Base-by-base conservation (phyloP, 192 early-diverging fungal genomes). In the Backusella circina region DNA sequence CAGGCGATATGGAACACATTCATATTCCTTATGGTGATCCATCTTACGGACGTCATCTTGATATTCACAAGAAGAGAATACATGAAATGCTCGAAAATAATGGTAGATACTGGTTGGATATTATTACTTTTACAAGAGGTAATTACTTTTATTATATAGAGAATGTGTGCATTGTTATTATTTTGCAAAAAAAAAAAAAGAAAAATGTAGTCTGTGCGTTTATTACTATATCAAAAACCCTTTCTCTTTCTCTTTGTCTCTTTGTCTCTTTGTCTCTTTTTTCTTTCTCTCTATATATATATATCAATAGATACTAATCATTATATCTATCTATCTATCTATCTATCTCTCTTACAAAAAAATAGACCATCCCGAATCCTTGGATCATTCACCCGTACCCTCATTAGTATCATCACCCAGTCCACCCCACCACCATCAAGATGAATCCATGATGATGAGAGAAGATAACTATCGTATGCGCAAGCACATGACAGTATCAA, bases 1-100 rank as follows among this genome's bases (percentile, higher is more conserved):
- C 77, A 33, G 73, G 72, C 35, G 67, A 75, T 38, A 65, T 71
- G n/a, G 67, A 78, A 64, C 80, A 77, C 57, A 64, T 78, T 64
- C 80, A 75, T 64, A 78, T 80, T 37, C 66, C 70, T 13, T 73
- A 74, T 23, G 65, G 67, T 65, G 75, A 80, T 72, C 79, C 79
- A 35, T 51, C 66, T 5, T 71, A 82, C 50, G 77, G 67, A 41
- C 73, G 50, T 15, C 75, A 71, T 36, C 71, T 82, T 44, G 70
- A 82, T 61, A 35, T 37, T 15, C 74, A 75, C 54, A 75, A 76
- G 61, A 38, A 70, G 51, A 68, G 80, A 31, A 76, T 82, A 65
- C 47, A 75, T 67, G 65, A 76, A 64, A 82, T 82, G 80, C 71
- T 82, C 0, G 74, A 75, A 66, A 69, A 71, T 33, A 82, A 82